A percentile compares a stretch with the other conserved stretches of the same genome.
Evolutionary conservation across 352 stramenopile species (phyloP).

Genomic region (Pythium inflatum): DNA sequence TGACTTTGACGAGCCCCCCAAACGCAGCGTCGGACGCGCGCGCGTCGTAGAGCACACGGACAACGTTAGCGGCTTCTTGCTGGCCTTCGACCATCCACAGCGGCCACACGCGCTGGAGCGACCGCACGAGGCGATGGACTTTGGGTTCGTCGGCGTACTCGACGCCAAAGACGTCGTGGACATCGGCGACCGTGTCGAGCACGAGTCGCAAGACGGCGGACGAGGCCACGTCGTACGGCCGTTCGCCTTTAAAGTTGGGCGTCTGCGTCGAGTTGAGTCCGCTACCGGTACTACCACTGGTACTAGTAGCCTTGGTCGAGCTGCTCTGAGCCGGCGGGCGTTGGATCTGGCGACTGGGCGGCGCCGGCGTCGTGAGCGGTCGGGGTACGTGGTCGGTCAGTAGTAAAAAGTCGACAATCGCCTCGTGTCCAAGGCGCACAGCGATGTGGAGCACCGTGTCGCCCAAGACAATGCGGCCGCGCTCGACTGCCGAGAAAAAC

Average conservation of each 20-base stretch:
- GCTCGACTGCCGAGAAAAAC: slow-evolving; percentile 68
- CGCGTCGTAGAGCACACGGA: slow-evolving; percentile 67
- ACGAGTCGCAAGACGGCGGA: slow-evolving; percentile 47
- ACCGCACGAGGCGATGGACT: slow-evolving; percentile 62
- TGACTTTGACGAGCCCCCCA: slow-evolving; percentile 64
- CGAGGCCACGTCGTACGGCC: slow-evolving; percentile 49
- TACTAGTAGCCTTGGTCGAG: neutral
- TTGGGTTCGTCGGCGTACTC: slow-evolving; percentile 65
- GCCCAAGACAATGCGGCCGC: slow-evolving; percentile 58
- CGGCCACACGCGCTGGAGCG: slow-evolving; percentile 64
- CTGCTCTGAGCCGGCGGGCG: too few relatives aligned
- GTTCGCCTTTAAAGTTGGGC: slow-evolving; percentile 70
- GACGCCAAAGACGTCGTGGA: slow-evolving; percentile 68
- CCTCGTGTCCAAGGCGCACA: slow-evolving; percentile 52
- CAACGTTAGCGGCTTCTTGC: slow-evolving; percentile 58
- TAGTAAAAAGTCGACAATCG: slow-evolving; percentile 68
- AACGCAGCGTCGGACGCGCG: slow-evolving; percentile 70
- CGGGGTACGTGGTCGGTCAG: slow-evolving; percentile 48
- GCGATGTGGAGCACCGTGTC: slow-evolving; percentile 79
- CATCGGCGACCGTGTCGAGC: slow-evolving; percentile 55
- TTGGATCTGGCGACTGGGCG: slow-evolving; percentile 14
- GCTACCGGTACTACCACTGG: slow-evolving; percentile 21
- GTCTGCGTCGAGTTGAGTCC: slow-evolving; percentile 49
- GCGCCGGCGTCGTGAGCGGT: slow-evolving; percentile 2
- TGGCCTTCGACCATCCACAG: slow-evolving; percentile 78